Evolutionary conservation across 2,329 filamentous ascomycete genomes (phyloP).

Genomic region (Microcyclosporella mali): DNA sequence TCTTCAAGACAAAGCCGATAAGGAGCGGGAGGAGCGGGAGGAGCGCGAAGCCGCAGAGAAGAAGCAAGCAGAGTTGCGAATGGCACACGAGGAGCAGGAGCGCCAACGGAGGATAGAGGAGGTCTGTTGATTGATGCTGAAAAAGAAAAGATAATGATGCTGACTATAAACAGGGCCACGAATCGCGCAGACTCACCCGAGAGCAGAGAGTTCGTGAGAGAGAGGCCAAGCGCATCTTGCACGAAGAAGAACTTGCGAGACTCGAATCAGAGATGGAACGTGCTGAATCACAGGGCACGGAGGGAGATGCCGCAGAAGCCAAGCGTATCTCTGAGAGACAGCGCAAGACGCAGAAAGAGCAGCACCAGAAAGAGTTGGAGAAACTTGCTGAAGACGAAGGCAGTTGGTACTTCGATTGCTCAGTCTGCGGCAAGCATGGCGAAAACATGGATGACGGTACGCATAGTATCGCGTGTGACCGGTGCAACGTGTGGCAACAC

Average conservation of each 20-base stretch:
- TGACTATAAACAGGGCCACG: constrained; percentile 55
- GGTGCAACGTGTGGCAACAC: constrained; percentile 94
- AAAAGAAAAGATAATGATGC: constrained; percentile 3
- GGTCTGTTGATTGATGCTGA: constrained; percentile 29
- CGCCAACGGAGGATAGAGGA: constrained; percentile 60
- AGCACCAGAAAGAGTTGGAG: constrained; percentile 67
- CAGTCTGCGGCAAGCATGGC: constrained; percentile 78
- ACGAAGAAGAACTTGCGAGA: constrained; percentile 75
- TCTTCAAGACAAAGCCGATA: constrained; percentile 74
- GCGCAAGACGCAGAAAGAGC: constrained; percentile 75
- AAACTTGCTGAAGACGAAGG: constrained; percentile 66
- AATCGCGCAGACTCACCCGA: constrained; percentile 72
- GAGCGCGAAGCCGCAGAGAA: constrained; percentile 64
- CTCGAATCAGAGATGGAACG: constrained; percentile 55
- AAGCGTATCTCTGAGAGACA: constrained; percentile 68
- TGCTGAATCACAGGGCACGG: constrained; percentile 32
- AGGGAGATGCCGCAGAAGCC: constrained; percentile 47
- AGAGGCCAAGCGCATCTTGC: constrained; percentile 71
- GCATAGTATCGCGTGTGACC: constrained; percentile 89
- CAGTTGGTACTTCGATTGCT: constrained; percentile 91
- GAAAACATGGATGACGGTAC: constrained; percentile 85
- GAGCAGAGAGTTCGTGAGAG: constrained; percentile 82
- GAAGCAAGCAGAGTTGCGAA: constrained; percentile 57
- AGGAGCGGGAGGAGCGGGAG: constrained; percentile 67
- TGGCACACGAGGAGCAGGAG: constrained; percentile 54